phyloP scores from a whole-genome alignment of 176 grass and related monocot genomes.

The Carex littledalei region DNA sequence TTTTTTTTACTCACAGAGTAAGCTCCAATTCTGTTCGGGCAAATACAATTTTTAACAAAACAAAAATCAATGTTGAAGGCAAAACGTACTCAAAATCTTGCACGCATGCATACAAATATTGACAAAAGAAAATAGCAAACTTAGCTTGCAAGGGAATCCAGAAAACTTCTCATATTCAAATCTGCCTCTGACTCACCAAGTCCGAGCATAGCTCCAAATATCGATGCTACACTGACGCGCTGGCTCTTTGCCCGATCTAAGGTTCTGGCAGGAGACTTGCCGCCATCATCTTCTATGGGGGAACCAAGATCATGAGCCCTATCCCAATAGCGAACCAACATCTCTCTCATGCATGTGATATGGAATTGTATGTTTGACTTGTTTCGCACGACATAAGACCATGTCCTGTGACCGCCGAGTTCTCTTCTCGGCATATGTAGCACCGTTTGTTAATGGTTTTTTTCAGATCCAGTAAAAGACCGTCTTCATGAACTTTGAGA shows the following conservation, averaged over 20 bases:
- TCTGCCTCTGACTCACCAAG: background rate
- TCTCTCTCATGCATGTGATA: slow-evolving; percentile 18
- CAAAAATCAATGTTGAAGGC: background rate
- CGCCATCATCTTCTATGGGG: background rate
- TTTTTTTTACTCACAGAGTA: background rate
- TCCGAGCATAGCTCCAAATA: slow-evolving; percentile 13
- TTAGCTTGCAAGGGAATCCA: slow-evolving; percentile 11
- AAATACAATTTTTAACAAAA: background rate
- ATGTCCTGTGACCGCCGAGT: background rate
- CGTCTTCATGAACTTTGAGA: background rate
- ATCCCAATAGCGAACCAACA: slow-evolving; percentile 9
- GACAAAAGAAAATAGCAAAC: background rate
- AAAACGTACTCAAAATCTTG: background rate
- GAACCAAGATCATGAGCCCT: background rate
- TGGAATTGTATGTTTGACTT: slow-evolving; percentile 10
- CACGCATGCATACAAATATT: background rate
- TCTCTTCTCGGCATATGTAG: slow-evolving; percentile 13
- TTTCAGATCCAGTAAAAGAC: slow-evolving; percentile 14
- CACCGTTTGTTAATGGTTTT: slow-evolving; percentile 13
- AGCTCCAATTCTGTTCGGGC: background rate
- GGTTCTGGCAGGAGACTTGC: slow-evolving; percentile 5
- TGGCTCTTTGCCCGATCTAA: background rate
- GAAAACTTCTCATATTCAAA: slow-evolving; percentile 17
- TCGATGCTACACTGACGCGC: background rate
- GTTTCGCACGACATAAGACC: slow-evolving; percentile 17